Base-by-base conservation (phyloP, 441 rosid species). In the Eutrema salsugineum region DNA sequence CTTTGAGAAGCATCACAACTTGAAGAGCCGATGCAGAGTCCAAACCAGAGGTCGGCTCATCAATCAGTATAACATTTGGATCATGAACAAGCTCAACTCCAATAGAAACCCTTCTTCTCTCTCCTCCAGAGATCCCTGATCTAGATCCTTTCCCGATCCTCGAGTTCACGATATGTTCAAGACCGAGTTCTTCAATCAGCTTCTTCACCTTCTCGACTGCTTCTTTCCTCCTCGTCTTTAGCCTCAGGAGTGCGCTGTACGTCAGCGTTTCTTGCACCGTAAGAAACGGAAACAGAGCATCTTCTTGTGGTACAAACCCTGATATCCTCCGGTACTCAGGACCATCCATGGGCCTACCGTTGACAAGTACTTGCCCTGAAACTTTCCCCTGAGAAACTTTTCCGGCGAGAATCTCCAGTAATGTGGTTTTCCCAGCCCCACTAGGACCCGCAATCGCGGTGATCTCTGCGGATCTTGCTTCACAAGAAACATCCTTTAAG, bases 41-140 rank as follows among this genome's bases (percentile, higher is more conserved):
- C 82, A 93, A 75, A 27, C 98, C 94, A 22, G 98, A 93, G 68
- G 97, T 93, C 17, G 98, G 98, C 75, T 93, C 98, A 71, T 91
- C 98, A 11, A 93, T 85, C 72, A 93, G 47, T 67, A 93, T 72
- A 76, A 91, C 88, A 10, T 81, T 82, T 43, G 98, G 97, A 60
- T 91, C 91, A 78, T 93, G 97, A 66, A 93, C 96, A 57, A 93
- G 77, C 63, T 93, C 98, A 68, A 91, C 93, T 66, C 94, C 98
- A 40, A 93, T 86, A 0, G 98, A 93, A 72, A 88, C 97, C 55
- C 97, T 78, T 38, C 97, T 84, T 78, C 89, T 88, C 72, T 93
- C 97, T 0, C 98, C 98, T 1, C 97, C 98, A 0, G 97, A 93
- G 80, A 93, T 81, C 8, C 98, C 96, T 46, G 68, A 51, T 16